These are phyloP conservation scores for Luzula sylvatica DNA, from an alignment of 176 grass and related monocot species.

Conservation along the genomic window DNA sequence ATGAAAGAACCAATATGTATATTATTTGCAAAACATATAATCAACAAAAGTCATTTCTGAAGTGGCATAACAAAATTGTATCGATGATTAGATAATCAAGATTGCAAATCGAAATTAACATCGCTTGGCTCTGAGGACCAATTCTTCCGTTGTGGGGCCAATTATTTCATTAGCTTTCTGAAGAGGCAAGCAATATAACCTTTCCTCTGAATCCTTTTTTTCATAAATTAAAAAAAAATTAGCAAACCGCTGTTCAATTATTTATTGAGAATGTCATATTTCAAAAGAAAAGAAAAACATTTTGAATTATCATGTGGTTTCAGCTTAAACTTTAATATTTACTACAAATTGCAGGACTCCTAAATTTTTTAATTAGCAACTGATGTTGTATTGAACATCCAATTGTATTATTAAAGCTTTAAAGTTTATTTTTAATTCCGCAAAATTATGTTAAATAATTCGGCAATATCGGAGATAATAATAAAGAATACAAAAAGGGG, in stretches of 20 bases:
- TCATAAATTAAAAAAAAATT: background rate
- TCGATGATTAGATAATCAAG: background rate
- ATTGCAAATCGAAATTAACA: background rate
- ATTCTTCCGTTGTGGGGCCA: conserved; percentile 76
- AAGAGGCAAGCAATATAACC: conserved; percentile 33
- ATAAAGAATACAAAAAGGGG: background rate
- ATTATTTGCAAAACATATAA: background rate
- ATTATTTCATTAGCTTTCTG: conserved; percentile 82
- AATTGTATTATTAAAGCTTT: no score
- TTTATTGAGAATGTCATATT: no score
- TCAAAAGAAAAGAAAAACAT: no score
- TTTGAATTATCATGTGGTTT: no score
- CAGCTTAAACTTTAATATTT: no score
- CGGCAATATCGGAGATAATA: no score
- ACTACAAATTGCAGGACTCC: no score
- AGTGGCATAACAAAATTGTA: conserved; percentile 5
- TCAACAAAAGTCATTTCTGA: background rate
- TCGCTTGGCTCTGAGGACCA: conserved; percentile 50
- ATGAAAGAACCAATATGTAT: background rate
- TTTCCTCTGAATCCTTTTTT: conserved; percentile 53
- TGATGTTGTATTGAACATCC: no score
- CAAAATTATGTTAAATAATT: no score
- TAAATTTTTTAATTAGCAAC: no score
- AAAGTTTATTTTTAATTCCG: no score
- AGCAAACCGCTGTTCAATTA: no score